Evolutionary conservation across 2,329 filamentous ascomycete genomes (phyloP).

Genomic region (Bimuria novae-zelandiae): DNA sequence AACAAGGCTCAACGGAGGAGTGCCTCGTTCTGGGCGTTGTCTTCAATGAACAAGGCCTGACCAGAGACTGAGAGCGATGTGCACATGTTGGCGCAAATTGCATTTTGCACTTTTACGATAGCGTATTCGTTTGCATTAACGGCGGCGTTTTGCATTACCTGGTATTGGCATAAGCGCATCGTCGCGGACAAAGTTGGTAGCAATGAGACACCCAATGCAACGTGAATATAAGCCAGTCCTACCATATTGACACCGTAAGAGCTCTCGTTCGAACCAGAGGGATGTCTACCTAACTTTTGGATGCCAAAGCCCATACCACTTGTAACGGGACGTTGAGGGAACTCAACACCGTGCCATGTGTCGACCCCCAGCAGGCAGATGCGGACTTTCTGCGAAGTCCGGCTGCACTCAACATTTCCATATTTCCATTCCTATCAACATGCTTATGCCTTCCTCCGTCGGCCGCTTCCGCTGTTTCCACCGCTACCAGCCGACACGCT

Average conservation of each 20-base stretch:
- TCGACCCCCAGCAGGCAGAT: no score
- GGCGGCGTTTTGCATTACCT: background rate
- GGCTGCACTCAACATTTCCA: no score
- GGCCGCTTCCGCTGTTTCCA: slow-evolving; percentile 34
- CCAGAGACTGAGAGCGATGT: background rate
- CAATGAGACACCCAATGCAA: background rate
- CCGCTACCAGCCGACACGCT: slow-evolving; percentile 32
- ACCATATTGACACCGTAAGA: no score
- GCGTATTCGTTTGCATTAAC: slow-evolving; percentile 1
- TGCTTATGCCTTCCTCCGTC: slow-evolving; percentile 41
- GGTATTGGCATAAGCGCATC: background rate
- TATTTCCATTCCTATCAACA: background rate
- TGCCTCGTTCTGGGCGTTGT: background rate
- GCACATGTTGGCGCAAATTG: slow-evolving; percentile 1
- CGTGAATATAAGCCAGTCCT: background rate
- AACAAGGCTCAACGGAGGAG: background rate
- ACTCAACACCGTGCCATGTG: background rate
- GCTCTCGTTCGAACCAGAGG: no score
- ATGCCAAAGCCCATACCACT: no score
- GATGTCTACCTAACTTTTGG: no score
- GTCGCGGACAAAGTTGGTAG: background rate
- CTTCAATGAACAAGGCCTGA: background rate
- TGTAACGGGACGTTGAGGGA: no score
- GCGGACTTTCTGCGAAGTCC: background rate
- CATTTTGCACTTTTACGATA: slow-evolving; percentile 1